Base-by-base conservation (phyloP, 2,329 filamentous ascomycete species). In the Bertia moriformis region DNA sequence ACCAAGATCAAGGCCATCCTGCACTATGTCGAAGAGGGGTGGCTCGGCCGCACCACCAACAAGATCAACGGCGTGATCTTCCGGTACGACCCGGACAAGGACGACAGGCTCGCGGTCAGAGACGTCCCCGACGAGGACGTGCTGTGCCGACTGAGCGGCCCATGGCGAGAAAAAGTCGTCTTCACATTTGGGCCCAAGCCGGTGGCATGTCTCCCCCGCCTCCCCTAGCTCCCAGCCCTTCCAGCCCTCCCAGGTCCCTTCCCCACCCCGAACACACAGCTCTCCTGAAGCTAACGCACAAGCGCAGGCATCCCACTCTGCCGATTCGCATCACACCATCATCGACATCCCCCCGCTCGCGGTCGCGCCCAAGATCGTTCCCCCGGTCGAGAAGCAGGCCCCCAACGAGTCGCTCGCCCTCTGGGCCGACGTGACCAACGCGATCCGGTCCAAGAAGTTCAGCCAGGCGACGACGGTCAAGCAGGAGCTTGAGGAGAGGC, bases 51-150 rank as follows among this genome's bases (percentile, higher is more conserved):
- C 47, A 75, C 85, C 15, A 89, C 93, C 49, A 94, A 96, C 60
- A 87, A 82, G 53, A 81, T 98, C 24, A 78, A 93, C 44, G 91
- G 91, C 14, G 76, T 95, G 40, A 71, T 96, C 40, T 98, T 94
- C 69, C 80, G 73, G 38, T 94, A 94, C 49, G 83, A 94, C 51
- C 83, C 87, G 0, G 75, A 84, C 17, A 89, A 88, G 42, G 89
- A 96, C 56, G 74, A 73, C 54, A 85, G 80, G 57, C 76, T 64
- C 4, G 78, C 73, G 49, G 79, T 95, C 50, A 86, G 81, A 60
- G 88, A 95, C 44, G 86, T 98, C 0, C 73, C 86, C 0, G 83
- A 91, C 1, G 77, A 81, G 44, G 86, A 94, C 51, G 65, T 98
- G 20, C 68, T 96, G 39, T 85, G 78, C 30, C 72, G 83, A 42